Base-by-base conservation (phyloP, 352 stramenopile species). In the Globisporangium paddicum region DNA sequence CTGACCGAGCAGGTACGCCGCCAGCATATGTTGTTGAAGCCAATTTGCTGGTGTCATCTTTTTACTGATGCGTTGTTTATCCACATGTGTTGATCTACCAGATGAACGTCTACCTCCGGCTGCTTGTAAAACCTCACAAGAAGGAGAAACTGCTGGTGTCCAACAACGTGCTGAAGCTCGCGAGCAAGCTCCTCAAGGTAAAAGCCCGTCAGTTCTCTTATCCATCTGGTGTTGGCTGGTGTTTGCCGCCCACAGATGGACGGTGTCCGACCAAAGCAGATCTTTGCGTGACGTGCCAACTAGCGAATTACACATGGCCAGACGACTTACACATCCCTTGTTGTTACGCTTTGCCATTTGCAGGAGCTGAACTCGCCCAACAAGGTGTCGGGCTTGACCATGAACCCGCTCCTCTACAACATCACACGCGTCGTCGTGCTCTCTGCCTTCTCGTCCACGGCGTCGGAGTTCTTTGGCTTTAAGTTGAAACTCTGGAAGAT, bases 401-500 rank as follows among this genome's bases (percentile, higher is more conserved):
- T 96, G 88, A 96, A 95, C 61, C 88, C 88, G 30, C 67, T 95
- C 55, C 70, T 96, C 16, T 94, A 95, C 76, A 96, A 96, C 65
- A 70, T 96, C 57, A 96, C 86, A 49, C 81, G 88, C 42, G 86
- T 96, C 40, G 76, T 96, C 45, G 82, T 96, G 55, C 72, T 96
- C 49, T 96, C 86, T 25, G 88, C 88, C 40, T 94, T 96, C 55
- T 95, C 83, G 54, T 94, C 86, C 42, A 88, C 87, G 3, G 83
- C 90, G 45, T 95, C 83, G 16, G 88, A 96, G 66, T 90, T 95
- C 53, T 93, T 96, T 58, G 88, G 88, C 64, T 96, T 96, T 67
- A 96, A 95, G 67, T 76, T 95, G 55, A 95, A 95, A 79, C 70
- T 95, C 14, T 93, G 87, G 75, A 96, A 96, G 68, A 80, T 96